Percentiles rank a stretch among this genome's conserved stretches.
These are phyloP conservation scores for Gamsiella multidivaricata DNA, from an alignment of 192 early-diverging fungal genomes.

Conservation along the genomic window DNA sequence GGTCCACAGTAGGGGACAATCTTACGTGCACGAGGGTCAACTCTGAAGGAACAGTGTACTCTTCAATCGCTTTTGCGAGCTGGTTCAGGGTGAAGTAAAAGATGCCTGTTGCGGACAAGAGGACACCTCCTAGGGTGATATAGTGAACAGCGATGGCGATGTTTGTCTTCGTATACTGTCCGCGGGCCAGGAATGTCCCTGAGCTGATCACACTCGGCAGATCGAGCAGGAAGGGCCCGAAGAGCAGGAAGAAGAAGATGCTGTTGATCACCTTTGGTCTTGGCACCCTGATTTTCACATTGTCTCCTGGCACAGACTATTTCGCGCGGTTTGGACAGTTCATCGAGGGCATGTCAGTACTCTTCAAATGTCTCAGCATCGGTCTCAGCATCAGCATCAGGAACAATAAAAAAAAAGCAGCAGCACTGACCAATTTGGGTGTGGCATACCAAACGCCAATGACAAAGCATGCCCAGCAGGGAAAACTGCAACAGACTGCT, in stretches of 20 bases:
- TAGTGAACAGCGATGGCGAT: slow-evolving; percentile 46
- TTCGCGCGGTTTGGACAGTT: neutral
- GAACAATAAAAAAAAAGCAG: neutral
- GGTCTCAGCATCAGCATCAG: neutral
- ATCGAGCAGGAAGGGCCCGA: slow-evolving; percentile 47
- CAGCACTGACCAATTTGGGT: slow-evolving; percentile 37
- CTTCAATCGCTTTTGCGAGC: slow-evolving; percentile 34
- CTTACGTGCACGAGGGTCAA: slow-evolving; percentile 31
- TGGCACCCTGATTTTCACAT: slow-evolving; percentile 34
- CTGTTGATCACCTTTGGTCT: slow-evolving; percentile 34
- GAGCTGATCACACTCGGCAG: slow-evolving; percentile 53
- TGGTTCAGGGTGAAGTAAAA: slow-evolving; percentile 47
- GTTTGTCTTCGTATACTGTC: slow-evolving; percentile 43
- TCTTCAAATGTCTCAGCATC: too few species aligned
- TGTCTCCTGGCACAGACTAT: slow-evolving; percentile 38
- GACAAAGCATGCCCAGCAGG: slow-evolving; percentile 53
- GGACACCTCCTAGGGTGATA: slow-evolving; percentile 33
- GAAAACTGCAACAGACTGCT: slow-evolving; percentile 52
- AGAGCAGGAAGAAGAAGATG: slow-evolving; percentile 38
- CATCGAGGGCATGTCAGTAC: too few species aligned
- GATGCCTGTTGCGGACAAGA: slow-evolving; percentile 28
- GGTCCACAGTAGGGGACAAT: neutral
- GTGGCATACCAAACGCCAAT: slow-evolving; percentile 53
- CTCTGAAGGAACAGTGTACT: slow-evolving; percentile 45
- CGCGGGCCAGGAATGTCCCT: slow-evolving; percentile 42